A percentile compares a stretch with the other conserved stretches of the same genome.
These are phyloP conservation scores for Tricholoma terreum DNA, from an alignment of 768 basidiomycete species.

Conservation along the genomic window DNA sequence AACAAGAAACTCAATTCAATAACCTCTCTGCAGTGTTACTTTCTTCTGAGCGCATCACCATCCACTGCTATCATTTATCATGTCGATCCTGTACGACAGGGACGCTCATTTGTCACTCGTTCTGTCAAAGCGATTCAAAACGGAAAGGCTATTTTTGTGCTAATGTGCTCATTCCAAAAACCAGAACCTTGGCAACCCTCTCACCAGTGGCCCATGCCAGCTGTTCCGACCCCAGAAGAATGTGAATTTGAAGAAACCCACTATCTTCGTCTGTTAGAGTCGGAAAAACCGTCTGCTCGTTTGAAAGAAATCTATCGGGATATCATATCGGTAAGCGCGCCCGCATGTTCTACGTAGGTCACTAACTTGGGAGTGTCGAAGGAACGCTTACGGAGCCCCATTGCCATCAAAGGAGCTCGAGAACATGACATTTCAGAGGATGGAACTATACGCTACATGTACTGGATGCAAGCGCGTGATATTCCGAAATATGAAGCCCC, in stretches of 20 bases:
- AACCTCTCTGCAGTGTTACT: constrained; percentile 61
- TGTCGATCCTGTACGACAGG: constrained; percentile 73
- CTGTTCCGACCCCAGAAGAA: constrained; percentile 55
- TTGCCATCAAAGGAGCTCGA: constrained; percentile 56
- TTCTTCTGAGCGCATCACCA: constrained; percentile 71
- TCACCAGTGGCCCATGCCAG: constrained; percentile 67
- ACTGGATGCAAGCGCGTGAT: constrained; percentile 78
- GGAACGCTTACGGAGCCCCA: constrained; percentile 69
- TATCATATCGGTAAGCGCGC: constrained; percentile 25
- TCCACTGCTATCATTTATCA: constrained; percentile 74
- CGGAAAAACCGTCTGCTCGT: constrained; percentile 30
- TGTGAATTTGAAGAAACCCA: constrained; percentile 58
- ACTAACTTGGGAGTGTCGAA: constrained; percentile 23
- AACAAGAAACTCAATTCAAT: background rate
- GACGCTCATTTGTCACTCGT: constrained; percentile 69
- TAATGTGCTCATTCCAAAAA: constrained; percentile 80
- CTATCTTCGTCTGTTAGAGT: constrained; percentile 29
- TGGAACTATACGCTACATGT: constrained; percentile 55
- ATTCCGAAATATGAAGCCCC: constrained; percentile 63
- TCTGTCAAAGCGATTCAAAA: constrained; percentile 58
- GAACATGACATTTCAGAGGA: constrained; percentile 39
- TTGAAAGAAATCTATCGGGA: constrained; percentile 32
- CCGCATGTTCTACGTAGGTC: background rate
- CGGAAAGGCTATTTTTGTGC: constrained; percentile 47
- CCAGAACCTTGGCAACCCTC: constrained; percentile 75